Evolutionary conservation across 1,284 basidiomycete species (phyloP).

Genomic region (Afroboletus lepidellus): DNA sequence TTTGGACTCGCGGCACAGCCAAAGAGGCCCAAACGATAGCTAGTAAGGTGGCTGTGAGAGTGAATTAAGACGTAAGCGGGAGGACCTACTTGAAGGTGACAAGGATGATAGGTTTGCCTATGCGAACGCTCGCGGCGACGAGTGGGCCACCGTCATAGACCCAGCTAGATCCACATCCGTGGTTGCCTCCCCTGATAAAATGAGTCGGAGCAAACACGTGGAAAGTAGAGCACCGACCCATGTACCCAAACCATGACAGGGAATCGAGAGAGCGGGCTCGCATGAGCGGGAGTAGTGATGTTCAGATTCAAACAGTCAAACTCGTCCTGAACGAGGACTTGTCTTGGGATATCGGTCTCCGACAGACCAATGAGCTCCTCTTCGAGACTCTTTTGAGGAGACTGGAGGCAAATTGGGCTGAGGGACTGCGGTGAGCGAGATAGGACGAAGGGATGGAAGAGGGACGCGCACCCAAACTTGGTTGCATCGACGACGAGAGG

Average conservation of each 20-base stretch:
- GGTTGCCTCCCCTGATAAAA: constrained; percentile 56
- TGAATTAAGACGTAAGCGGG: constrained; percentile 19
- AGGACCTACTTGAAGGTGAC: constrained; percentile 71
- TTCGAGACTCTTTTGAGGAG: constrained; percentile 47
- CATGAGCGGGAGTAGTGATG: constrained; percentile 65
- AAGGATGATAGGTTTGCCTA: constrained; percentile 63
- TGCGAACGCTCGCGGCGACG: constrained; percentile 60
- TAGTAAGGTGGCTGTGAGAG: constrained; percentile 30
- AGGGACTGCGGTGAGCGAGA: constrained; percentile 1
- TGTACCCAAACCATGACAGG: constrained; percentile 82
- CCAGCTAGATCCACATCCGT: constrained; percentile 73
- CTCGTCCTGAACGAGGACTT: constrained; percentile 62
- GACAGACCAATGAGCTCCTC: constrained; percentile 62
- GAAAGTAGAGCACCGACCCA: constrained; percentile 47
- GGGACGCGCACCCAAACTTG: constrained; percentile 53
- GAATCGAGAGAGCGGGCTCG: constrained; percentile 47
- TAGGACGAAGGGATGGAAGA: neutral
- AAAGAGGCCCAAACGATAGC: constrained; percentile 73
- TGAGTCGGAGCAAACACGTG: constrained; percentile 14
- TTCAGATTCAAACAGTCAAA: constrained; percentile 76
- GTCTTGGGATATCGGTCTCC: constrained; percentile 50
- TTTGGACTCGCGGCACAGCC: constrained; percentile 66
- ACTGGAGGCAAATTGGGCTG: constrained; percentile 76
- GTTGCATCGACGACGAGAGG: constrained; percentile 58
- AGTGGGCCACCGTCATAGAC: constrained; percentile 68